Base-by-base conservation (phyloP, 2,329 filamentous ascomycete species). In the Dactylonectria estremocensis region DNA sequence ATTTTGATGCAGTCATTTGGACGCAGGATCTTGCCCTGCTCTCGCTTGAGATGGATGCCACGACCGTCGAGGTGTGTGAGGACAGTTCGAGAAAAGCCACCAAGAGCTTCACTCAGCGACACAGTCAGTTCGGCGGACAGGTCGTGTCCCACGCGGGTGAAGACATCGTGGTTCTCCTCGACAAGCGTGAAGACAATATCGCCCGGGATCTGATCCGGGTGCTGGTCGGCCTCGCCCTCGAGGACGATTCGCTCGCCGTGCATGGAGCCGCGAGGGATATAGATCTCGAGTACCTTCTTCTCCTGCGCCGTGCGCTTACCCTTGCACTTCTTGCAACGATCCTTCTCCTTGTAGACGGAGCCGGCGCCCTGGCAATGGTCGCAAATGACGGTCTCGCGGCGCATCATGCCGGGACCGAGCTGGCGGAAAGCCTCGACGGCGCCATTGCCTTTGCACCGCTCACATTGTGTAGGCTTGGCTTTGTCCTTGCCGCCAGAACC, bases 241-340 rank as follows among this genome's bases (percentile, higher is more conserved):
- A 99, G 86, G 10, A 95, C 89, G 76, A 99, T 98, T 72, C 91
- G 91, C 77, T 99, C 95, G 71, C 95, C 95, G 80, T 97, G 91
- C 85, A 89, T 89, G 45, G 93, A 92, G 53, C 95, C 95, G 59
- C 93, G 90, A 10, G 95, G 95, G 67, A 99, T 97, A 84, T 98
- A 98, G 59, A 99, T 92, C 83, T 99, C 96, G 68, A 99, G 86
- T 3, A 95, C 93, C 85, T 98, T 99, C 82, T 93, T 96, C 82
- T 96, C 93, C 76, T 95, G 92, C 50, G 91, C 90, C 14, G 94
- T 95, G 69, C 94, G 90, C 81, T 93, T 93, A 77, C 96, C 96
- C 84, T 98, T 98, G 90, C 96, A 99, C 86, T 96, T 98, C 87
- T 97, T 97, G 87, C 96, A 99, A 79, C 94, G 94, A 78, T 99